Base-by-base conservation (phyloP, 352 stramenopile genomes). In the Phytophthora pinifolia region DNA sequence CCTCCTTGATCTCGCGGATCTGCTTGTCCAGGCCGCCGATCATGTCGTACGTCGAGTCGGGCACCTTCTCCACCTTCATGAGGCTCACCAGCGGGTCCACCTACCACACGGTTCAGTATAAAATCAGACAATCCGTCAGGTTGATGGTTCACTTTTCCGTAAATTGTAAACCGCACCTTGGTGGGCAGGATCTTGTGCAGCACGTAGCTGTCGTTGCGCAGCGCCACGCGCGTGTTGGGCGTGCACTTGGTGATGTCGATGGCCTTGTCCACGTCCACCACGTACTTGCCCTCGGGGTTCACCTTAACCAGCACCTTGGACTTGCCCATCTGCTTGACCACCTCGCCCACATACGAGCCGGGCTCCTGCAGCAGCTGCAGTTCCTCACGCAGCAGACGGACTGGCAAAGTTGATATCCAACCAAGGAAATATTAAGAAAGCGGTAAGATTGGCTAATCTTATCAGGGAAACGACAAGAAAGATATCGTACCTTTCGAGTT, bases 41-140 rank as follows among this genome's bases (percentile, higher is more conserved):
- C 97, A 99, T 99, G 76, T 99, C 98, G 73, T 99, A 99, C 5
- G 98, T 99, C 30, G 96, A 99, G 82, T 99, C 98, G 0, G 98
- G 98, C 18, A 99, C 97, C 71, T 99, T 99, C 74, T 99, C 98
- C 34, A 99, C 91, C 76, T 97, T 96, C 89, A 98, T 98, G 37
- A 98, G 77, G 55, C 83, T 96, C 55, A 98, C 91, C 15, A 97
- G 73, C 39, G 91, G 91, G 50, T 98, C 91, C 64, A 98, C 56
- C 64, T 72, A 42, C 1, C 2, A 9, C 22, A 44, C 29, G 9
- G 32, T 14, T 43, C 9, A 33, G 18, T 42, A 56, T 49, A 36
- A 60, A 58, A 41, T 57, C 38, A 63, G 34, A 54, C 7, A 55
- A 18, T 10, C 13, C 13, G 27, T 18, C 31, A 1, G 6, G 10